These are phyloP conservation scores for Shiraia sp. DNA, from an alignment of 2,329 filamentous ascomycete genomes.

Conservation along the genomic window DNA sequence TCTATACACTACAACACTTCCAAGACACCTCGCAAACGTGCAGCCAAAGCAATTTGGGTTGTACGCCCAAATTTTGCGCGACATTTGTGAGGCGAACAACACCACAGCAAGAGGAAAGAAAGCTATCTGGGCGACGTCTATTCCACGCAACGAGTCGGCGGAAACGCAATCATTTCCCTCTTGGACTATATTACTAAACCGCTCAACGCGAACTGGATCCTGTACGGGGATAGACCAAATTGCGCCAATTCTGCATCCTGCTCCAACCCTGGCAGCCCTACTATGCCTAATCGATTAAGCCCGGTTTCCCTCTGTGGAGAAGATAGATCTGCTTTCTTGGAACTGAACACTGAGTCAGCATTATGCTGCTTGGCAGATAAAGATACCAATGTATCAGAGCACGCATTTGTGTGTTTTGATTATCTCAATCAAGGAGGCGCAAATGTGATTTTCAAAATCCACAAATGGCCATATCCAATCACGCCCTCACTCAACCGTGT, in stretches of 20 bases:
- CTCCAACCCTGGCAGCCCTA: neutral
- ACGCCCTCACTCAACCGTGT: slow-evolving; percentile 8
- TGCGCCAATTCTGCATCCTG: neutral
- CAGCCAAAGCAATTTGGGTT: neutral
- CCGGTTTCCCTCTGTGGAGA: neutral
- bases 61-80: no score
- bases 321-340: neutral
- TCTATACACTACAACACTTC: neutral
- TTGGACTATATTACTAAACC: no score
- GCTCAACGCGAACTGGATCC: no score
- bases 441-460: slow-evolving; percentile 38
- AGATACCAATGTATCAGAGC: slow-evolving; percentile 3
- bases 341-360: neutral
- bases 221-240: no score
- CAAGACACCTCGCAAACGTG: no score
- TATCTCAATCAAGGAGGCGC: slow-evolving; percentile 42
- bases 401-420: slow-evolving; percentile 17
- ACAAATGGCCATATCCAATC: slow-evolving; percentile 6
- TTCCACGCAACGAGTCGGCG: no score
- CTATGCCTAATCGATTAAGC: neutral
- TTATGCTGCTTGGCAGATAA: slow-evolving; percentile 20
- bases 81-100: no score
- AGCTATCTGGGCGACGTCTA: no score
- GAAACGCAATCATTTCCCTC: no score
- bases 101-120: no score